A percentile compares a stretch with the other conserved stretches of the same genome.
phyloP scores from a whole-genome alignment of 1,139 yeast genomes.

The Pichia norvegensis region DNA sequence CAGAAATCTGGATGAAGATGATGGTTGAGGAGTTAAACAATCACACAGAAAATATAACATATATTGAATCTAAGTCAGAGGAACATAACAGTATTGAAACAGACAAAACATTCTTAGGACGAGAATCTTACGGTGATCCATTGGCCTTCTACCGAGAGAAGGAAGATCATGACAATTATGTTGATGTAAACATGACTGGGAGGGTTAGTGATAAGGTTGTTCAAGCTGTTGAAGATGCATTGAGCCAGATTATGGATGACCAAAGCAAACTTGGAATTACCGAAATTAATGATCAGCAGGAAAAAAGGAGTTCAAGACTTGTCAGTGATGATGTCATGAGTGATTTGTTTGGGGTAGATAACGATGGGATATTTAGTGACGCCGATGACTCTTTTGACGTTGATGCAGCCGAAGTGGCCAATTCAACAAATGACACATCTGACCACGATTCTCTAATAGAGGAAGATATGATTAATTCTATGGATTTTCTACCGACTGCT shows the following conservation, averaged over 20 bases:
- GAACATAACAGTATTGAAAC: neutral
- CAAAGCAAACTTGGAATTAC: neutral
- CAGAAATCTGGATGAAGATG: constrained; percentile 41
- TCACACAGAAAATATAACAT: no score
- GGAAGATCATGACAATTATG: constrained; percentile 15
- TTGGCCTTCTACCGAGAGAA: constrained; percentile 24
- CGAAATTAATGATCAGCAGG: constrained; percentile 4
- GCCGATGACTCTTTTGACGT: constrained; percentile 2
- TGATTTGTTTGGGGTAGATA: constrained; percentile 34
- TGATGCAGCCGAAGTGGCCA: neutral
- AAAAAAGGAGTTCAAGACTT: constrained; percentile 20
- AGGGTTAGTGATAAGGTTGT: constrained; percentile 40
- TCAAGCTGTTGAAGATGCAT: constrained; percentile 64
- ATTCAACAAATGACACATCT: neutral
- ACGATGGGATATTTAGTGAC: constrained; percentile 21
- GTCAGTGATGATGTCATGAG: constrained; percentile 28
- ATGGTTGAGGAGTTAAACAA: constrained; percentile 28
- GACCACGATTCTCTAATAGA: constrained; percentile 7
- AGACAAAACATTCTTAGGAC: no score
- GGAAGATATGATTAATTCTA: constrained; percentile 10
- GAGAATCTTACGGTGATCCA: constrained; percentile 23
- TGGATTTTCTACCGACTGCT: constrained; percentile 40
- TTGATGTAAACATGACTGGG: constrained; percentile 20
- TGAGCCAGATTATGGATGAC: constrained; percentile 49
- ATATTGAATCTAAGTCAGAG: neutral